Conservation (phyloP, 371 early-diverging fungal genomes). For the Cladochytrium tenue region DNA sequence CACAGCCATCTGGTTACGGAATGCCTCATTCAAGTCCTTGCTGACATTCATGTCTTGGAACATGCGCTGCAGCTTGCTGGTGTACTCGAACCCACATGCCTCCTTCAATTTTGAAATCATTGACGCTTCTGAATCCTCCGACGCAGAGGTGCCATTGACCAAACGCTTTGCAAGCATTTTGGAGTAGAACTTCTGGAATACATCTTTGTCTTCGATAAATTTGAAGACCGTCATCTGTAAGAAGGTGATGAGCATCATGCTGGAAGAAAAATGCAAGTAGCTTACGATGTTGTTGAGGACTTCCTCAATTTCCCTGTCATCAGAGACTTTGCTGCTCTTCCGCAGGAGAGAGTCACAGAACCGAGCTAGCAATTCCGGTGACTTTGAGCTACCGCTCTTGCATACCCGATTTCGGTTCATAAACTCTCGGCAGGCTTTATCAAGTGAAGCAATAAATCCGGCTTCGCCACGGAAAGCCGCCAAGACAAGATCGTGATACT, state of each 20-base stretch:
- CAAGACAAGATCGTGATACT: constrained; percentile 62
- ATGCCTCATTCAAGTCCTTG: constrained; percentile 70
- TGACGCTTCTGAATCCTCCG: constrained; percentile 48
- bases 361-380: constrained; percentile 79
- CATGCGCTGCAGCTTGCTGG: constrained; percentile 84
- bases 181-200: constrained; percentile 64
- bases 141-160: constrained; percentile 40
- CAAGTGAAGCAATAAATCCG: constrained; percentile 78
- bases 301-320: constrained; percentile 72
- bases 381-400: constrained; percentile 51
- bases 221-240: constrained; percentile 57
- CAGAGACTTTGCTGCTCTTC: constrained; percentile 55
- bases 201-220: constrained; percentile 63
- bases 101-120: constrained; percentile 54
- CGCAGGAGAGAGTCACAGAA: constrained; percentile 81
- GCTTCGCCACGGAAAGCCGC: constrained; percentile 71
- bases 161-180: constrained; percentile 55
- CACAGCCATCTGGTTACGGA: constrained; percentile 40
- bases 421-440: constrained; percentile 72
- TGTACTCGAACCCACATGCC: constrained; percentile 87
- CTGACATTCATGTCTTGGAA: constrained; percentile 84
- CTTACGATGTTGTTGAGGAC: constrained; percentile 80
- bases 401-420: constrained; percentile 68
- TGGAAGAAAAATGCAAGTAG: constrained; percentile 43
- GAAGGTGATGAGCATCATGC: constrained; percentile 59